Base-by-base conservation (phyloP, 2,329 filamentous ascomycete species). In the Calonectria fujianensis region DNA sequence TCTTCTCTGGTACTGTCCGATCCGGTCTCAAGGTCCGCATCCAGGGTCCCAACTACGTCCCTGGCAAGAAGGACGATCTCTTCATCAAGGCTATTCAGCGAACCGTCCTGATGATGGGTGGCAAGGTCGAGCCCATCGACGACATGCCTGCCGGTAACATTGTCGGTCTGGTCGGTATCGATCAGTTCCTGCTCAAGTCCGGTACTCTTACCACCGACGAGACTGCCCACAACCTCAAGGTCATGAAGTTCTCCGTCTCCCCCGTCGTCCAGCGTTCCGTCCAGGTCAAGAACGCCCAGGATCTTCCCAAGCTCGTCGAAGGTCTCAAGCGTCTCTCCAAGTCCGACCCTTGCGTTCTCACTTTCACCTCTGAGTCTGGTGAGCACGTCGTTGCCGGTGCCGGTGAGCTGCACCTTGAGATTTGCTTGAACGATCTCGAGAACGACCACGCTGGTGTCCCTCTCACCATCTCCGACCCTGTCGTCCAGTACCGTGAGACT, bases 191-290 rank as follows among this genome's bases (percentile, higher is more conserved):
- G 92, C 96, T 99, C 91, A 99, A 99, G 94, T 98, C 97, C 87
- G 97, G 97, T 94, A 99, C 97, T 85, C 94, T 99, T 84, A 98
- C 96, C 89, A 98, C 96, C 87, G 93, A 92, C 86, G 97, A 99
- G 82, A 97, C 95, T 80, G 96, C 97, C 87, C 97, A 99, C 94
- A 99, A 99, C 94, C 91, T 99, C 85, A 98, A 98, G 94, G 97
- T 99, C 90, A 99, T 99, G 97, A 98, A 98, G 92, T 99, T 99
- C 94, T 99, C 97, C 85, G 97, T 99, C 87, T 98, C 97, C 76
- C 97, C 97, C 84, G 97, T 99, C 90, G 97, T 99, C 81, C 96
- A 94, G 90, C 96, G 96, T 83, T 98, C 97, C 88, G 97, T 99
- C 85, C 95, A 98, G 90, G 96, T 98, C 91, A 98, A 98, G 95